phyloP scores from a whole-genome alignment of 139 green algal genomes.

The Trebouxia sp. region DNA sequence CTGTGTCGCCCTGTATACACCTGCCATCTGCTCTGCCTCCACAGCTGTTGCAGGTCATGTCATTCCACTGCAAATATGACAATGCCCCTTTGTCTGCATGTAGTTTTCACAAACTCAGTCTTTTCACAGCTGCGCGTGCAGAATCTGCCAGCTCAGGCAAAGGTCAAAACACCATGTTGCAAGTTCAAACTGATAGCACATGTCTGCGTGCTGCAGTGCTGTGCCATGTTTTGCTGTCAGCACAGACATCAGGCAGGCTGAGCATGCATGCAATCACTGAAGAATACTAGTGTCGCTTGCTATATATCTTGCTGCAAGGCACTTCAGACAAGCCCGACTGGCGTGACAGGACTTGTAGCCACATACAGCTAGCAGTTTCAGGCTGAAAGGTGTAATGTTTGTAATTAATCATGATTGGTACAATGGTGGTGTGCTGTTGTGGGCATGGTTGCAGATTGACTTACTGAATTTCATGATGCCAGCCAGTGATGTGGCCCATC shows the following conservation, averaged over 20 bases:
- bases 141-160: neutral
- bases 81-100: conserved; percentile 34
- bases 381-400: no score
- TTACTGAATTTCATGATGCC: conserved; percentile 41
- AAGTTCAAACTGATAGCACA: no score
- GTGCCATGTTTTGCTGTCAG: no score
- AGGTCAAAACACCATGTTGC: neutral
- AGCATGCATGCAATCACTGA: no score
- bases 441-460: neutral
- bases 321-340: no score
- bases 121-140: neutral
- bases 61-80: conserved; percentile 46
- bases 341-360: no score
- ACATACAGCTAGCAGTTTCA: no score
- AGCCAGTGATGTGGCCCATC: conserved; percentile 42
- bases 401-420: no score
- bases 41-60: conserved; percentile 47
- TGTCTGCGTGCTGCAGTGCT: no score
- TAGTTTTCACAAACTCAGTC: neutral
- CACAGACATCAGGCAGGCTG: no score
- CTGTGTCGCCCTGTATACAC: conserved; percentile 22
- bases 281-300: no score
- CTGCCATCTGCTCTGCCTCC: conserved; percentile 30
- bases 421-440: conserved; percentile 6
- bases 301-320: no score